phyloP scores from a whole-genome alignment of 306 rosid genomes.

The Pterocarpus santalinus region DNA sequence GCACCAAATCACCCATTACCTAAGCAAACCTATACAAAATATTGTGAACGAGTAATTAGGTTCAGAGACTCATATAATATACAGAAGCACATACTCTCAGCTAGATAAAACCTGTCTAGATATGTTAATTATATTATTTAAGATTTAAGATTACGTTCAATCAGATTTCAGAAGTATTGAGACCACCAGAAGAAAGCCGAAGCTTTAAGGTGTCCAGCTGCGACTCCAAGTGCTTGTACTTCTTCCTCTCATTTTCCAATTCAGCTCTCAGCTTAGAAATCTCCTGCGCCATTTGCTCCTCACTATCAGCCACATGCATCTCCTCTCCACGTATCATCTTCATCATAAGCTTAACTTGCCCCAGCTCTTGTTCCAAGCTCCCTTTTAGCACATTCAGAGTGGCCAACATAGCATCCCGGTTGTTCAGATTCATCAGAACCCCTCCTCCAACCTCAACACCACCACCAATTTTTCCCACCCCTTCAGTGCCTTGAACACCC shows the following conservation, averaged over 20 bases:
- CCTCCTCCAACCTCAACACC: background rate
- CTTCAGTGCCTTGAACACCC: background rate
- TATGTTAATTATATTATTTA: too few species aligned
- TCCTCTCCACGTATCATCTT: constrained; percentile 45
- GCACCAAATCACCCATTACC: too few species aligned
- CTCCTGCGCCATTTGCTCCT: constrained; percentile 35
- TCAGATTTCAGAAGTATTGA: background rate
- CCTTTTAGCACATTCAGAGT: constrained; percentile 50
- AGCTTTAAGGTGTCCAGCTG: constrained; percentile 45
- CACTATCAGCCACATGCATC: constrained; percentile 18
- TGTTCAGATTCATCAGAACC: background rate
- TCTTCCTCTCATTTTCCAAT: constrained; percentile 49
- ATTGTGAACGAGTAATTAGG: too few species aligned
- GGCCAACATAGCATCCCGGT: constrained; percentile 42
- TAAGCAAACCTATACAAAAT: too few species aligned
- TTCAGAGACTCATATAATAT: too few species aligned
- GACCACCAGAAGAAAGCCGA: constrained; percentile 21
- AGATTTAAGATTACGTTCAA: too few species aligned
- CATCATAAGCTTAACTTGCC: constrained; percentile 45
- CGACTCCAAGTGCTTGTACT: constrained; percentile 44
- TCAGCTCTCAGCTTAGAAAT: constrained; percentile 44
- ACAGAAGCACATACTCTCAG: too few species aligned
- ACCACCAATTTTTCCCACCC: background rate
- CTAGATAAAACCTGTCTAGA: too few species aligned
- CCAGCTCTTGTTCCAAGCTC: constrained; percentile 54